These are phyloP conservation scores for Sugiyamaella grinbergsii DNA, from an alignment of 1,139 yeast species.

Conservation along the genomic window DNA sequence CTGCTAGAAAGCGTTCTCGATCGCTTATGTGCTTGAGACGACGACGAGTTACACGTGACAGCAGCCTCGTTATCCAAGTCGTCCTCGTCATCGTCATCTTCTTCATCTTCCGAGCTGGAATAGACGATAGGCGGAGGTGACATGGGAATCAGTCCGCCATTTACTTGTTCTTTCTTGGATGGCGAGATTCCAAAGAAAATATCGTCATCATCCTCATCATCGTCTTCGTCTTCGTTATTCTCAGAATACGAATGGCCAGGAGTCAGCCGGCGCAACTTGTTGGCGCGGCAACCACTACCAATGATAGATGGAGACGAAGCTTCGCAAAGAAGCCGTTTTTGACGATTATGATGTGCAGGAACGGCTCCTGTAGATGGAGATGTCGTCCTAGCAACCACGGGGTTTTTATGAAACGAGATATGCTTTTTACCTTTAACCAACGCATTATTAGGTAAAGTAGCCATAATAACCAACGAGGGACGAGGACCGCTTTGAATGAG, in stretches of 20 bases:
- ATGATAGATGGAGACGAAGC: constrained; percentile 1
- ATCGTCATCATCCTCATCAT: constrained; percentile 29
- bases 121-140: constrained; percentile 24
- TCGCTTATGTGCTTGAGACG: constrained; percentile 3
- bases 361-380: neutral
- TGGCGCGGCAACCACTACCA: constrained; percentile 10
- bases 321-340: constrained; percentile 15
- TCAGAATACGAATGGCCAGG: constrained; percentile 23
- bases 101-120: constrained; percentile 22
- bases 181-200: constrained; percentile 23
- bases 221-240: constrained; percentile 26
- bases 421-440: constrained; percentile 16
- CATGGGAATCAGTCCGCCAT: constrained; percentile 14
- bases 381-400: constrained; percentile 19
- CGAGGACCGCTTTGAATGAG: too few species aligned
- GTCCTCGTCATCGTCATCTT: constrained; percentile 18
- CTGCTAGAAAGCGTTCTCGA: constrained; percentile 16
- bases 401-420: constrained; percentile 14
- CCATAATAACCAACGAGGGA: constrained; percentile 8
- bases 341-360: neutral
- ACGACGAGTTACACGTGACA: neutral
- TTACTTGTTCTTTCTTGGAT: constrained; percentile 2
- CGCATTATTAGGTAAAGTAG: constrained; percentile 11
- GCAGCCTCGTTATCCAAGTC: constrained; percentile 8
- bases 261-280: constrained; percentile 21